Evolutionary conservation across 2,329 filamentous ascomycete genomes (phyloP).

Genomic region (Pestalotiopsis sp.): DNA sequence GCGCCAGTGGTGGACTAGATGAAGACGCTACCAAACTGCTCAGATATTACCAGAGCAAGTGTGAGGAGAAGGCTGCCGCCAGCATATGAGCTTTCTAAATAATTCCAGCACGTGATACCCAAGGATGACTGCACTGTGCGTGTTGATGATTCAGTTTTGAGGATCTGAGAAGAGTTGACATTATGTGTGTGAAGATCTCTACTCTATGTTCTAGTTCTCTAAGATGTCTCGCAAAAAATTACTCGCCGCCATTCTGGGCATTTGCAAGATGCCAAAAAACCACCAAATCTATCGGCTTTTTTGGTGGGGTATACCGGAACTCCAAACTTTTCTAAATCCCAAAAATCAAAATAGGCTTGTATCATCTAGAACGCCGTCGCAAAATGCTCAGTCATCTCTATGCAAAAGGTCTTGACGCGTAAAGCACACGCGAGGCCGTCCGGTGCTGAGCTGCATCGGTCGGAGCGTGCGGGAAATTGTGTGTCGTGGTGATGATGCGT

Average conservation of each 20-base stretch:
- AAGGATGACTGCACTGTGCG: neutral
- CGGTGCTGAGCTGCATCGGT: neutral
- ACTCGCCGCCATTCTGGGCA: neutral
- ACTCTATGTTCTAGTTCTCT: constrained; percentile 12
- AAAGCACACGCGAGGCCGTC: neutral
- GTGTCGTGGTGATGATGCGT: neutral
- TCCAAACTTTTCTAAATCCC: constrained; percentile 31
- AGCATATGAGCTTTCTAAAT: neutral
- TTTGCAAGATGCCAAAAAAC: neutral
- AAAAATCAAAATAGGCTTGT: constrained; percentile 6
- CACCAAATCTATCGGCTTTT: constrained; percentile 5
- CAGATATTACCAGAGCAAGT: constrained; percentile 45
- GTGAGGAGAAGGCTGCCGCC: constrained; percentile 32
- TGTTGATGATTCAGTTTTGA: neutral
- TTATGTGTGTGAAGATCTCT: constrained; percentile 12
- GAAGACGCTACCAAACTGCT: constrained; percentile 44
- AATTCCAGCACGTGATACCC: neutral
- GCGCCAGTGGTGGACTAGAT: constrained; percentile 40
- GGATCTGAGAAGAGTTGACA: constrained; percentile 12
- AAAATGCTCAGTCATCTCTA: constrained; percentile 17
- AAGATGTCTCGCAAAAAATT: neutral
- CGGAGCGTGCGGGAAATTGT: neutral
- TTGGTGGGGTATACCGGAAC: constrained; percentile 34
- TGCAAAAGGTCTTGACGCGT: neutral
- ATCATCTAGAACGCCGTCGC: constrained; percentile 26